Percentiles rank a stretch among this genome's conserved stretches.
These are phyloP conservation scores for Colletotrichum tanaceti DNA, from an alignment of 2,329 filamentous ascomycete genomes.

Conservation along the genomic window DNA sequence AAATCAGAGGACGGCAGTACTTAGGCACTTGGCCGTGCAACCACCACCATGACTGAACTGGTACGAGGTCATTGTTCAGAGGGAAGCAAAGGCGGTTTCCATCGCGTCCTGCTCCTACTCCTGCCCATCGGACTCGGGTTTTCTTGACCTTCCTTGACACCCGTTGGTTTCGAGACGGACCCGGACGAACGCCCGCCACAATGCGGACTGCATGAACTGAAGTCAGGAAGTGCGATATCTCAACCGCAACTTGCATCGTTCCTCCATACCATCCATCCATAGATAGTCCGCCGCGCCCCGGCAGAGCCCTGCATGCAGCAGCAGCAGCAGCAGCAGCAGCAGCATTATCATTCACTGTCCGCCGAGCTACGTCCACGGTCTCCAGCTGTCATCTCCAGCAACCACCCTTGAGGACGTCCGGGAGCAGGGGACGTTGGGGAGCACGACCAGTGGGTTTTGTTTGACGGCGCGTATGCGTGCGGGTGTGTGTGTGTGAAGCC, in stretches of 20 bases:
- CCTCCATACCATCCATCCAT: slow-evolving; percentile 26
- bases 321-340: background rate
- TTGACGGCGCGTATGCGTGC: background rate
- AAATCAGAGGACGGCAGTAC: slow-evolving; percentile 30
- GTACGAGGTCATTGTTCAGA: slow-evolving; percentile 26
- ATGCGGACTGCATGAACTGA: background rate
- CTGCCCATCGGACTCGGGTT: slow-evolving; percentile 13
- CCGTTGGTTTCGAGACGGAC: slow-evolving; percentile 29
- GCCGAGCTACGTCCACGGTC: slow-evolving; percentile 27
- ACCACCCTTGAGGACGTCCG: slow-evolving; percentile 15
- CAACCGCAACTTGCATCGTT: slow-evolving; percentile 22
- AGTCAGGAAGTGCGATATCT: slow-evolving; percentile 18
- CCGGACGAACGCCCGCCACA: slow-evolving; percentile 25
- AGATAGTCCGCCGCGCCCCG: background rate
- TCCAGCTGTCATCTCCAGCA: slow-evolving; percentile 29
- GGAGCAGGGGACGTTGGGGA: slow-evolving; percentile 2
- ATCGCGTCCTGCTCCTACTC: slow-evolving; percentile 10
- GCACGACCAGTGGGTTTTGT: slow-evolving; percentile 1
- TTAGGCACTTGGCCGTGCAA: slow-evolving; percentile 33
- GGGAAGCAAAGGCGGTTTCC: slow-evolving; percentile 15
- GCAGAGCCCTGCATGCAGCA: slow-evolving; percentile 31
- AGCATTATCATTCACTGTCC: slow-evolving; percentile 13
- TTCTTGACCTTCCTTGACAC: slow-evolving; percentile 33
- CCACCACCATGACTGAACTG: slow-evolving; percentile 25
- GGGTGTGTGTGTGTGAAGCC: background rate